Evolutionary conservation across 305 asterid species (phyloP).

Genomic region (Rubia peregrina): DNA sequence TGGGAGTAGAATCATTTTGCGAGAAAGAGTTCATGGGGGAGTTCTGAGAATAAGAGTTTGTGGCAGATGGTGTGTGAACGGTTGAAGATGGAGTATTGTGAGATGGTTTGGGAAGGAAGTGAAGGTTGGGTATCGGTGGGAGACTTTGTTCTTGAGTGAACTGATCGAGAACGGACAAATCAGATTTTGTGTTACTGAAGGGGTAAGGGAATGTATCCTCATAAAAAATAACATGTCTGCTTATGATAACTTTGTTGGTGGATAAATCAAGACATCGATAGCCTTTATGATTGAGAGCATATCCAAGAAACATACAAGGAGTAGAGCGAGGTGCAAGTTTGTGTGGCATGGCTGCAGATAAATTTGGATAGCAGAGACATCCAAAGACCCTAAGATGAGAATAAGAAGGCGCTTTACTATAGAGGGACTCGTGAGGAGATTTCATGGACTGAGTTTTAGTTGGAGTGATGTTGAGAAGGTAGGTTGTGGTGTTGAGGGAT

Average conservation of each 20-base stretch:
- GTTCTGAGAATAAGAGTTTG: neutral
- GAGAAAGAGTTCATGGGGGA: neutral
- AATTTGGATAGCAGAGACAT: constrained; percentile 3
- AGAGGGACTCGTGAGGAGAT: neutral
- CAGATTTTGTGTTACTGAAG: neutral
- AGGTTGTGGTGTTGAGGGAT: neutral
- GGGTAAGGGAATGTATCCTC: neutral
- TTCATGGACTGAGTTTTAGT: no score
- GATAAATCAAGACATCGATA: neutral
- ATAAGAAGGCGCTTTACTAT: neutral
- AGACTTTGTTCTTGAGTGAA: neutral
- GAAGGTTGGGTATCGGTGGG: neutral
- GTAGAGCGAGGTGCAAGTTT: constrained; percentile 1
- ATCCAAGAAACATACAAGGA: neutral
- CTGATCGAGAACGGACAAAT: neutral
- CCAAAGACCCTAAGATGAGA: neutral
- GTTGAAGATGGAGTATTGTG: neutral
- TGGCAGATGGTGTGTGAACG: neutral
- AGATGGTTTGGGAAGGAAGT: neutral
- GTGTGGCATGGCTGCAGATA: neutral
- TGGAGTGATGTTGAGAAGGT: constrained; percentile 1
- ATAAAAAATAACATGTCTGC: neutral
- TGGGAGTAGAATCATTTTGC: neutral
- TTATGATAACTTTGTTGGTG: neutral
- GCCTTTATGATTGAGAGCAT: neutral